Evolutionary conservation across 192 early-diverging fungal genomes (phyloP), one percentile per base, ranked within the genome.

Genomic region (Coemansia brasiliensis): DNA sequence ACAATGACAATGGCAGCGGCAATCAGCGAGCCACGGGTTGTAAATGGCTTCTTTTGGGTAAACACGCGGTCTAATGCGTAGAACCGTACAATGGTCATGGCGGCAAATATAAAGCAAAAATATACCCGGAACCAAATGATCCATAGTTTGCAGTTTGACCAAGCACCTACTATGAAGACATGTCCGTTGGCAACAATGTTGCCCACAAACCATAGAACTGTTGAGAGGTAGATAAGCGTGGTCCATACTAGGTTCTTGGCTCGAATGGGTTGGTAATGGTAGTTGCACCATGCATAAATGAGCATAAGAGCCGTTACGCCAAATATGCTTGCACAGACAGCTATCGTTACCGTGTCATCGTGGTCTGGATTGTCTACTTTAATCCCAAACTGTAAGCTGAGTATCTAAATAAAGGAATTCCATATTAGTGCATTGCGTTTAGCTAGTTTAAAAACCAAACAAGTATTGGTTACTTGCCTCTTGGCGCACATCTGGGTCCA

Each of bases 51-150:
- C 44, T 46, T 46, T 46, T 72, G 69, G 22, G 65, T 72, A 17
- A 72, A 72, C 32, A 72, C 71, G 2, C 71, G 71, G 52, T 74
- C 71, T 8, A 74, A 52, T 27, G 71, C 71, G 51, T 52, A 74
- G 24, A 74, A 63, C 40, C 71, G 64, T 27, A 74, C 60, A 18
- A 74, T 67, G 8, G 56, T 52, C 51, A 74, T 29, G 16, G 66
- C 26, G 4, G 67, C 67, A 35, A 52, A 77, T 39, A 67, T 25
- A 26, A 55, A 70, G 29, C 63, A 21, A 27, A 63, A 67, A n/a
- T 63, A 18, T 3, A 74, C 42, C 8, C 71, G 64, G 52, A 74
- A 59, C 71, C 71, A 74, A 21, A 74, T 27, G 49, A 74, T 44
- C 71, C 71, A 74, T 32, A 74, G 40, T 17, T 67, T 67, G 59